These are phyloP conservation scores for Pestalotiopsis sp. DNA, from an alignment of 2,329 filamentous ascomycete species.

Conservation along the genomic window DNA sequence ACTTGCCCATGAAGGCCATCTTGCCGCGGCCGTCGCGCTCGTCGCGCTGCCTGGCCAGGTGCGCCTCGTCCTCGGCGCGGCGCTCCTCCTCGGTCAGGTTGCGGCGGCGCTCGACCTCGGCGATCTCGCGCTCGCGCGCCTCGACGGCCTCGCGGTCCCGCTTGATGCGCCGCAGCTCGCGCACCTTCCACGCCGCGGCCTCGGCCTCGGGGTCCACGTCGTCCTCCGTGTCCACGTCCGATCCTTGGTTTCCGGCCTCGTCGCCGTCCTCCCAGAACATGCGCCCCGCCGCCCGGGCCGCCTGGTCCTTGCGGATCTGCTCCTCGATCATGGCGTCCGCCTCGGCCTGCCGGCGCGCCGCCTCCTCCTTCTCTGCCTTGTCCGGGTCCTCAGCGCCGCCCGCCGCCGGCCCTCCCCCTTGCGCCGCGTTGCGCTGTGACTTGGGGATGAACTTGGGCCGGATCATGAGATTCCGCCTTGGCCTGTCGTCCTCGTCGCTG, in stretches of 20 bases:
- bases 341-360: slow-evolving; percentile 68
- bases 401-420: not conserved
- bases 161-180: slow-evolving; percentile 87
- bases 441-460: slow-evolving; percentile 68
- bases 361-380: slow-evolving; percentile 56
- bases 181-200: slow-evolving; percentile 88
- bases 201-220: slow-evolving; percentile 86
- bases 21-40: slow-evolving; percentile 79
- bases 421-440: slow-evolving; percentile 48
- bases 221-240: slow-evolving; percentile 87
- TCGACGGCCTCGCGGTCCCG: slow-evolving; percentile 86
- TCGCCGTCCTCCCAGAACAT: slow-evolving; percentile 80
- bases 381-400: slow-evolving; percentile 37
- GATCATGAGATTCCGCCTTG: slow-evolving; percentile 59
- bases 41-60: slow-evolving; percentile 76
- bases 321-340: slow-evolving; percentile 84
- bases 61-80: slow-evolving; percentile 79
- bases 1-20: slow-evolving; percentile 91
- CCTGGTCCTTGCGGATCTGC: slow-evolving; percentile 81
- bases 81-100: slow-evolving; percentile 88
- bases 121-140: slow-evolving; percentile 79
- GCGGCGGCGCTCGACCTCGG: slow-evolving; percentile 84
- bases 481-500: slow-evolving; percentile 58
- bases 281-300: slow-evolving; percentile 73
- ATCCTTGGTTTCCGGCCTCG: slow-evolving; percentile 59